Conservation (phyloP, 2,329 filamentous ascomycete species). For the Myriangium duriaei region DNA sequence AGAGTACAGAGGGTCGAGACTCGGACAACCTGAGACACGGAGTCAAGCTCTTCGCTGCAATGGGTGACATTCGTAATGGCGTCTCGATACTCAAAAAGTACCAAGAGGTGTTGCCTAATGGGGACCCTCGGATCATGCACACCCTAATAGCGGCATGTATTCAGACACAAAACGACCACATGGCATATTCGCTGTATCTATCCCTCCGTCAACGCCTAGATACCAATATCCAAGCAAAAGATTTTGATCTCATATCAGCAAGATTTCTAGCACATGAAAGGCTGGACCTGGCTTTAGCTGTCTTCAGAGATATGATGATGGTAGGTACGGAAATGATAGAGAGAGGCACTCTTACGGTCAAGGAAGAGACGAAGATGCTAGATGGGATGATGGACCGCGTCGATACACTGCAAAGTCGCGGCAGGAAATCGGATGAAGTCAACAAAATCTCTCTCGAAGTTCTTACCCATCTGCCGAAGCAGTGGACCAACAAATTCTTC, state of each 20-base stretch:
- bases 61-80: conserved; percentile 47
- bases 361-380: conserved; percentile 33
- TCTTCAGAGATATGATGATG: conserved; percentile 85
- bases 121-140: conserved; percentile 47
- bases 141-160: conserved; percentile 59
- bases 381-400: conserved; percentile 13
- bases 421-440: conserved; percentile 25
- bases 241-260: conserved; percentile 64
- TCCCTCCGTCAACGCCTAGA: conserved; percentile 50
- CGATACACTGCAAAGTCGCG: conserved; percentile 10
- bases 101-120: conserved; percentile 32
- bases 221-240: conserved; percentile 50
- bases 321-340: conserved; percentile 16
- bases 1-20: neutral
- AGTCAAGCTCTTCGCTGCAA: conserved; percentile 48
- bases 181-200: conserved; percentile 57
- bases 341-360: conserved; percentile 17
- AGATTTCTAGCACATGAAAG: conserved; percentile 56
- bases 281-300: conserved; percentile 54
- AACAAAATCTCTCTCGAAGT: conserved; percentile 37
- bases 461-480: conserved; percentile 39
- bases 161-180: conserved; percentile 37
- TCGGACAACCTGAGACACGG: conserved; percentile 48
- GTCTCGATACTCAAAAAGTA: conserved; percentile 44
- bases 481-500: conserved; percentile 62